A percentile compares a stretch with the other conserved stretches of the same genome.
These are phyloP conservation scores for Yarrowia divulgata DNA, from an alignment of 805 yeast genomes.

Conservation along the genomic window DNA sequence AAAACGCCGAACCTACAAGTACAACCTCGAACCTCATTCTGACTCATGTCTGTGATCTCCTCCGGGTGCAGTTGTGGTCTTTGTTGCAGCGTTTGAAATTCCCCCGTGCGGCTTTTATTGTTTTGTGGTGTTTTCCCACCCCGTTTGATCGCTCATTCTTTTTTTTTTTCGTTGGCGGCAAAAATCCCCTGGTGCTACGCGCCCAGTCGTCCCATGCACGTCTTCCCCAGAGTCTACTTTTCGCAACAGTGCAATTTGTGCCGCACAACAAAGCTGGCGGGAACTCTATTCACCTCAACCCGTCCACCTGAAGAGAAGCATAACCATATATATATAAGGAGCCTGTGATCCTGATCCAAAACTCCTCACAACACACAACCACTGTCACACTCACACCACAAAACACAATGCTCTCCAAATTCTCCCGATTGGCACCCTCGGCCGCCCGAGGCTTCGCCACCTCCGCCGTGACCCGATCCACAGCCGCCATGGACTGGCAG, in stretches of 20 bases:
- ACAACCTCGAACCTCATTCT: not conserved
- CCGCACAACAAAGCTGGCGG: constrained; percentile 37
- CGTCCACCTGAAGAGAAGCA: no score
- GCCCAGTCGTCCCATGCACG: not conserved
- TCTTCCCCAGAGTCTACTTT: constrained; percentile 31
- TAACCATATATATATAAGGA: constrained; percentile 6
- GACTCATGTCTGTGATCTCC: not conserved
- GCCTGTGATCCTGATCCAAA: not conserved
- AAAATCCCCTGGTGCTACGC: constrained; percentile 4
- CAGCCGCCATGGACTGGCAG: constrained; percentile 51
- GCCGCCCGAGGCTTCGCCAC: constrained; percentile 29
- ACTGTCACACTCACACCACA: not conserved
- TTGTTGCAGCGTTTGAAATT: not conserved
- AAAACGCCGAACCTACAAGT: no score
- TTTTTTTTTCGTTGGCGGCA: not conserved
- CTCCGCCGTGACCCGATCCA: constrained; percentile 26
- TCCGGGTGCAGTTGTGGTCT: not conserved
- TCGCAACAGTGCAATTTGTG: constrained; percentile 22
- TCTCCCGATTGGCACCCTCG: constrained; percentile 28
- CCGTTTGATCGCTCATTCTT: no score
- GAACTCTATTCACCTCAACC: constrained; percentile 10
- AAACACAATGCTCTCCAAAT: constrained; percentile 22
- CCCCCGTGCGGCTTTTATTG: not conserved
- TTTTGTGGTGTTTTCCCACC: no score
- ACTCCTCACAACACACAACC: not conserved